Evolutionary conservation across 2,329 filamentous ascomycete species (phyloP).

Genomic region (Capronia americana): DNA sequence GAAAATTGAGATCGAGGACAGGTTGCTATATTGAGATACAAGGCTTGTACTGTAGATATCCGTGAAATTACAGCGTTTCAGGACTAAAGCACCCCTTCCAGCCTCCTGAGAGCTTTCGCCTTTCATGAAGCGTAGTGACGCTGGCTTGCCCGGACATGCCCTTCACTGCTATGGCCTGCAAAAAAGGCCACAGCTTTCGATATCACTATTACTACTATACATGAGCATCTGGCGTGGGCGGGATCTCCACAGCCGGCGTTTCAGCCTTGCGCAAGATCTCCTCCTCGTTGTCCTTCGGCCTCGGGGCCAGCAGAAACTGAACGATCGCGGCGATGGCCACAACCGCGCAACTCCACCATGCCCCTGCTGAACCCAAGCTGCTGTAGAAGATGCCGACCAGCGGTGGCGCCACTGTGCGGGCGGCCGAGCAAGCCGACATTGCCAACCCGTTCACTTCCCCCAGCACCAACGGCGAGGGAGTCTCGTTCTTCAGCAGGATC

Average conservation of each 20-base stretch:
- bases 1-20: neutral
- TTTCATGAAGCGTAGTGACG: neutral
- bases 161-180: neutral
- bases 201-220: neutral
- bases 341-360: constrained; percentile 68
- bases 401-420: constrained; percentile 71
- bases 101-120: neutral
- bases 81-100: neutral
- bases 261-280: constrained; percentile 21
- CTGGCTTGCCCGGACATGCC: neutral
- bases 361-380: constrained; percentile 64
- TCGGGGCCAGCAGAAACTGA: constrained; percentile 63
- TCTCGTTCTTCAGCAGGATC: constrained; percentile 72
- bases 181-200: neutral
- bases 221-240: constrained; percentile 16
- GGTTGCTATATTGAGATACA: neutral
- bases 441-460: constrained; percentile 71
- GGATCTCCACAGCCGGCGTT: constrained; percentile 11
- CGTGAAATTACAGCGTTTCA: neutral
- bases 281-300: constrained; percentile 30
- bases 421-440: constrained; percentile 69
- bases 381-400: constrained; percentile 69
- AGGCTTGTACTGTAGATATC: neutral
- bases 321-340: constrained; percentile 64
- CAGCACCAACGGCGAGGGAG: constrained; percentile 61